Evolutionary conservation across 164 flowering plant genomes (phyloP).

Genomic region (Berberis vulgaris): DNA sequence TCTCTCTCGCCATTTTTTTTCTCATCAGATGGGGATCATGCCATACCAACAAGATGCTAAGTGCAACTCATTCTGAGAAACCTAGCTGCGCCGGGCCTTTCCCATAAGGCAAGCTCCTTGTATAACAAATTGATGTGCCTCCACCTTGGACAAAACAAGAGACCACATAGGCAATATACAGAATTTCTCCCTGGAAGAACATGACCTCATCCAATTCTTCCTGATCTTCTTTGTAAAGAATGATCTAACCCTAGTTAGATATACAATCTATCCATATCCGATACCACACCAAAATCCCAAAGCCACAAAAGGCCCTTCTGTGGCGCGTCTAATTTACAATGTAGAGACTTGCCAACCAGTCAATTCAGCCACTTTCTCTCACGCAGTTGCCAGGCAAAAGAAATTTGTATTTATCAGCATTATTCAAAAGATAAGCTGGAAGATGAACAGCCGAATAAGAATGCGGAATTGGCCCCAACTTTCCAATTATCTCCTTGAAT

Average conservation of each 20-base stretch:
- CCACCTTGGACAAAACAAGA: slow-evolving; percentile 15
- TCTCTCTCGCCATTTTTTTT: slow-evolving; percentile 14
- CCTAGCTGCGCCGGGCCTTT: slow-evolving; percentile 1
- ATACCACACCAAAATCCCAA: slow-evolving; percentile 7
- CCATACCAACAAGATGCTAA: slow-evolving; percentile 14
- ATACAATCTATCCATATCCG: slow-evolving; percentile 8
- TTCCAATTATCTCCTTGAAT: slow-evolving; percentile 73
- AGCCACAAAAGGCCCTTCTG: slow-evolving; percentile 5
- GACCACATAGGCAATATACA: slow-evolving; percentile 17
- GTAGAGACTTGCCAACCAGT: background rate
- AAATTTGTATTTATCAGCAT: slow-evolving; percentile 62
- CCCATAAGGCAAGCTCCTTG: slow-evolving; percentile 11
- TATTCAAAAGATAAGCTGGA: slow-evolving; percentile 55
- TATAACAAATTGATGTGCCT: slow-evolving; percentile 11
- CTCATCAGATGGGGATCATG: slow-evolving; percentile 7
- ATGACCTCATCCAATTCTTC: slow-evolving; percentile 14
- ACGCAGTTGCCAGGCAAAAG: slow-evolving; percentile 81
- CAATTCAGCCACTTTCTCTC: slow-evolving; percentile 50
- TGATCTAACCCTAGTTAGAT: slow-evolving; percentile 20
- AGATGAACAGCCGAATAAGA: slow-evolving; percentile 85
- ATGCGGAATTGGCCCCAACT: slow-evolving; percentile 72
- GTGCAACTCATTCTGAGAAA: slow-evolving; percentile 11
- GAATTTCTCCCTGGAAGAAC: slow-evolving; percentile 14
- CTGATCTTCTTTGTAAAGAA: slow-evolving; percentile 18
- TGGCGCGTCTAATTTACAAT: slow-evolving; percentile 6